Evolutionary conservation across 345 rosid genomes (phyloP).

Genomic region (Clarkia xantiana): DNA sequence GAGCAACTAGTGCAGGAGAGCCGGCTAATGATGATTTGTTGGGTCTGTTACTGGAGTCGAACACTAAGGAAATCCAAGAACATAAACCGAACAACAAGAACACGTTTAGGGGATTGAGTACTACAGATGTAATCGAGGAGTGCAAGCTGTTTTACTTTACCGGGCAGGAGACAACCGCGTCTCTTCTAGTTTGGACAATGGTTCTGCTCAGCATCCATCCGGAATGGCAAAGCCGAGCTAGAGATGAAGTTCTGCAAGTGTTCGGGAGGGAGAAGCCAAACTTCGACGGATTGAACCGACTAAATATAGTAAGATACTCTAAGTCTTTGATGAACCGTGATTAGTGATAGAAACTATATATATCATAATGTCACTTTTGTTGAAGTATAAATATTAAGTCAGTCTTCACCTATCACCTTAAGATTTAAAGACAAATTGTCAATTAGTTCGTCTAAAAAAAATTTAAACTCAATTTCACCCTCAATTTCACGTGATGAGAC

Average conservation of each 20-base stretch:
- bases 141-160: conserved; percentile 21
- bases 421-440: too few species aligned
- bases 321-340: too few species aligned
- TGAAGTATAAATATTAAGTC: too few species aligned
- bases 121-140: conserved; percentile 17
- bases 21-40: conserved; percentile 13
- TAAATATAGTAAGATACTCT: conserved; percentile 12
- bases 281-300: conserved; percentile 8
- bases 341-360: too few species aligned
- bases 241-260: conserved; percentile 21
- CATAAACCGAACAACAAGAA: conserved; percentile 4
- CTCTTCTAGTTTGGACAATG: conserved; percentile 23
- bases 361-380: too few species aligned
- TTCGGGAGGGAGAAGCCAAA: conserved; percentile 13
- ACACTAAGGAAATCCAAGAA: conserved; percentile 16
- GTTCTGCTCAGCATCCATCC: conserved; percentile 12
- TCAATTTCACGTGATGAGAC: too few species aligned
- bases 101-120: conserved; percentile 9
- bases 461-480: too few species aligned
- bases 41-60: conserved; percentile 18
- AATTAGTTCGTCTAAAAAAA: too few species aligned
- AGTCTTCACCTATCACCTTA: too few species aligned
- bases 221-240: conserved; percentile 20
- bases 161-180: conserved; percentile 21
- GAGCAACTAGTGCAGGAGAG: conserved; percentile 8